These are phyloP conservation scores for Lichenothelia convexa DNA, from an alignment of 495 filamentous ascomycete genomes.

Conservation along the genomic window DNA sequence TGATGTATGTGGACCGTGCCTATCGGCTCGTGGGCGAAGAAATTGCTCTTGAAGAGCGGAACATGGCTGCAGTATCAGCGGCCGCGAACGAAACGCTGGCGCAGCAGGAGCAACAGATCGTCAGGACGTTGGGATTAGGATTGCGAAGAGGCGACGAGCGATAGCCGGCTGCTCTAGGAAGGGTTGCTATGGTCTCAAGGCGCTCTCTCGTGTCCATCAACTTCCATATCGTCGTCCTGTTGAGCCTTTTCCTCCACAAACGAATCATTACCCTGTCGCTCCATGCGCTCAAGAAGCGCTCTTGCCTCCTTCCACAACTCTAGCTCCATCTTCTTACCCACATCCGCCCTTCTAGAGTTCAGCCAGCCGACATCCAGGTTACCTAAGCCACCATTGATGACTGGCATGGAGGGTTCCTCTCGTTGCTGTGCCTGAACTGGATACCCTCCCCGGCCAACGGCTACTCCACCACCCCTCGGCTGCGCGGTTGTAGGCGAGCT, in stretches of 20 bases:
- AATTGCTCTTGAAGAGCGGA: too few species aligned
- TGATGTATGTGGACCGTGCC: constrained; percentile 5
- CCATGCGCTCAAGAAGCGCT: constrained; percentile 26
- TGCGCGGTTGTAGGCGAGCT: constrained; percentile 14
- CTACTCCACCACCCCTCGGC: constrained; percentile 2
- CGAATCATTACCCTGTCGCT: too few species aligned
- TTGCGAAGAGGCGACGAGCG: too few species aligned
- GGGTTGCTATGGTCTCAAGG: too few species aligned
- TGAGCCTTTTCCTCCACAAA: too few species aligned
- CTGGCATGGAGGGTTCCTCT: constrained; percentile 16
- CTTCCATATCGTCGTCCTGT: too few species aligned
- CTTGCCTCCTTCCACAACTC: constrained; percentile 54
- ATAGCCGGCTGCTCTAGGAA: too few species aligned
- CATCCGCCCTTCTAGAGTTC: constrained; percentile 61
- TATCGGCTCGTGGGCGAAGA: constrained; percentile 1
- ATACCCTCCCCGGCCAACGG: not conserved
- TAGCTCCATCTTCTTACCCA: constrained; percentile 59
- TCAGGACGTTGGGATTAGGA: too few species aligned
- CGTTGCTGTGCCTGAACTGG: constrained; percentile 10
- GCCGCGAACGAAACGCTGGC: too few species aligned
- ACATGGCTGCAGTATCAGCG: too few species aligned
- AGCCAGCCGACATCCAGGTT: constrained; percentile 64
- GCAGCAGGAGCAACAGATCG: too few species aligned
- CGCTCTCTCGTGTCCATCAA: too few species aligned
- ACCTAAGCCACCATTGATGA: constrained; percentile 36